phyloP scores from a whole-genome alignment of 2,329 filamentous ascomycete genomes.

The Tolypocladium inflatum region DNA sequence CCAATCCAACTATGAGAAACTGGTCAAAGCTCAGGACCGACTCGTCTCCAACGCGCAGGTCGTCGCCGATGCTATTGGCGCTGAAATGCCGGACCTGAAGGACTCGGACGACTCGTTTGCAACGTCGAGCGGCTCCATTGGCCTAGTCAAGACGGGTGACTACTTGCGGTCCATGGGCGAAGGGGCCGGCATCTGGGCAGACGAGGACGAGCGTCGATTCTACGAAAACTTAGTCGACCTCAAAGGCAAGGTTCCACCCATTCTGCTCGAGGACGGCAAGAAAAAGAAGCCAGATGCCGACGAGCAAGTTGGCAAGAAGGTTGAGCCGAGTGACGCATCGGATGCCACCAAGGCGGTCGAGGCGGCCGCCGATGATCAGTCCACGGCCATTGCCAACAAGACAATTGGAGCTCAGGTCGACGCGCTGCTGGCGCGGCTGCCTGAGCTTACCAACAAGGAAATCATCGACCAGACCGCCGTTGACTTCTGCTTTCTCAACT shows the following conservation, averaged over 20 bases:
- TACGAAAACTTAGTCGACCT: conserved; percentile 95
- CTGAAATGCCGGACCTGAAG: conserved; percentile 88
- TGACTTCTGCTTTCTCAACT: conserved; percentile 97
- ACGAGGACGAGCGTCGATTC: conserved; percentile 94
- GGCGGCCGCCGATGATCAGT: conserved; percentile 63
- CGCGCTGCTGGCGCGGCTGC: conserved; percentile 75
- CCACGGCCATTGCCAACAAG: conserved; percentile 93
- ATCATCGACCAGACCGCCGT: conserved; percentile 85
- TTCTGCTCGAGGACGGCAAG: conserved; percentile 86
- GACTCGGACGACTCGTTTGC: conserved; percentile 65
- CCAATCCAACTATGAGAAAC: conserved; percentile 91
- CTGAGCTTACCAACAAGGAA: conserved; percentile 86
- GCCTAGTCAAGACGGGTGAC: conserved; percentile 86
- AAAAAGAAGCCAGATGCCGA: conserved; percentile 83
- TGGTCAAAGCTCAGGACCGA: conserved; percentile 84
- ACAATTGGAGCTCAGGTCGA: conserved; percentile 96
- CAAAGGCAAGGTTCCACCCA: conserved; percentile 89
- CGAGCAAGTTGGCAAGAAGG: conserved; percentile 72
- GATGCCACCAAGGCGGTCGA: conserved; percentile 41
- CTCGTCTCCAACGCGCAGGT: conserved; percentile 84
- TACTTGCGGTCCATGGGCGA: conserved; percentile 86
- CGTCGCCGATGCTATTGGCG: conserved; percentile 76
- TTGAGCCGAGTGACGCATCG: conserved; percentile 41
- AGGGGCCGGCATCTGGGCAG: conserved; percentile 93
- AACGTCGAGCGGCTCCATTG: conserved; percentile 67